Percentiles rank a stretch among this genome's conserved stretches.
These are phyloP conservation scores for Crotalaria pallida DNA, from an alignment of 306 rosid species.

Conservation along the genomic window DNA sequence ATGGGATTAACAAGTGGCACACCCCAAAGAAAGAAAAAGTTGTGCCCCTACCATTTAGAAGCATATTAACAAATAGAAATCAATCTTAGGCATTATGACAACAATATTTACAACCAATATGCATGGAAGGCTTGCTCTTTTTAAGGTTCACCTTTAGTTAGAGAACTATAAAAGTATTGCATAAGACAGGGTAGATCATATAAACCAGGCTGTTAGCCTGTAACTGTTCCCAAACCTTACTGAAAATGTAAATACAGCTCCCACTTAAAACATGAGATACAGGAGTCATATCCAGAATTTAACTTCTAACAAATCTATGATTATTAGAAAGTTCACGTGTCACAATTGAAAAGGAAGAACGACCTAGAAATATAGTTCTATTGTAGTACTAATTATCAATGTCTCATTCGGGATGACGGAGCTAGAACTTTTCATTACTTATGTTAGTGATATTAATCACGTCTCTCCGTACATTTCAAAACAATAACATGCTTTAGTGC, in stretches of 20 bases:
- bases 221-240: neutral
- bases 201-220: neutral
- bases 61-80: neutral
- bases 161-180: neutral
- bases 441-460: neutral
- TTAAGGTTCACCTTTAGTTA: neutral
- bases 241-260: neutral
- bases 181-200: neutral
- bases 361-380: neutral
- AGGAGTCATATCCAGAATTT: neutral
- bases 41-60: neutral
- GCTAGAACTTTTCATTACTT: neutral
- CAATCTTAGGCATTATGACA: neutral
- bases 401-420: no score
- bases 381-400: neutral
- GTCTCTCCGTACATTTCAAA: neutral
- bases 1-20: neutral
- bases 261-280: neutral
- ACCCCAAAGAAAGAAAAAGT: neutral
- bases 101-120: neutral
- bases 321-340: neutral
- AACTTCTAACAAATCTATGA: neutral
- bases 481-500: neutral
- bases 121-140: neutral
- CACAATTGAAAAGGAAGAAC: neutral